These are phyloP conservation scores for Balakata baccata DNA, from an alignment of 345 rosid genomes.

Conservation along the genomic window DNA sequence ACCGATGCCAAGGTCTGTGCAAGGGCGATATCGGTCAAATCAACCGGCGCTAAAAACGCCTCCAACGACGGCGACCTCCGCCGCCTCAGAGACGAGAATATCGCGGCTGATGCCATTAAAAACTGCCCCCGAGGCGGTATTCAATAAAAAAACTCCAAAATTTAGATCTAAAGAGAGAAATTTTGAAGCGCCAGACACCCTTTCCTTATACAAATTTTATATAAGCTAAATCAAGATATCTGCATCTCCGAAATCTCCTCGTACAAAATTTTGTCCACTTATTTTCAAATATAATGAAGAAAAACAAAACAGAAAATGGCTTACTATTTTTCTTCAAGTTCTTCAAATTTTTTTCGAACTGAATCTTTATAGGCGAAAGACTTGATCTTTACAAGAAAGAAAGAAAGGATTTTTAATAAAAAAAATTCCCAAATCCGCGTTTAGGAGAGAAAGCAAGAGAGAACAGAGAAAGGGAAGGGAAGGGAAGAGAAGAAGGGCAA, in stretches of 20 bases:
- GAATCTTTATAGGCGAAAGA: constrained; percentile 8
- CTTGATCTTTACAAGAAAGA: neutral
- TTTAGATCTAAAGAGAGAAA: neutral
- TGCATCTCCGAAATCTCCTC: constrained; percentile 8
- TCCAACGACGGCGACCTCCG: constrained; percentile 74
- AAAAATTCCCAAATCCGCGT: constrained; percentile 11
- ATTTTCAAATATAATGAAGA: neutral
- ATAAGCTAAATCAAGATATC: neutral
- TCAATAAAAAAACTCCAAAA: neutral
- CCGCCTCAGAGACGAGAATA: constrained; percentile 75
- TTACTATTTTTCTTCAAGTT: constrained; percentile 1
- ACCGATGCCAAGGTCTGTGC: constrained; percentile 58
- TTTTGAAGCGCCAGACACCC: constrained; percentile 13
- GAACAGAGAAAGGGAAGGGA: no score
- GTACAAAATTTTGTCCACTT: neutral
- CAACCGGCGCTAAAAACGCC: constrained; percentile 81
- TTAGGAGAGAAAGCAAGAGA: neutral
- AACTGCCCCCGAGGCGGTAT: neutral
- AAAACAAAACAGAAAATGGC: neutral
- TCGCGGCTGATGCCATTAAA: constrained; percentile 74
- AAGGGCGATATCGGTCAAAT: constrained; percentile 65
- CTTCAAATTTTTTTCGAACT: neutral
- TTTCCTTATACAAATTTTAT: neutral
- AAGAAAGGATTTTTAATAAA: constrained; percentile 1
- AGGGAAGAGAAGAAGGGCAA: neutral